Base-by-base conservation (phyloP, 441 rosid genomes). In the Arabidopsis hybrid region DNA sequence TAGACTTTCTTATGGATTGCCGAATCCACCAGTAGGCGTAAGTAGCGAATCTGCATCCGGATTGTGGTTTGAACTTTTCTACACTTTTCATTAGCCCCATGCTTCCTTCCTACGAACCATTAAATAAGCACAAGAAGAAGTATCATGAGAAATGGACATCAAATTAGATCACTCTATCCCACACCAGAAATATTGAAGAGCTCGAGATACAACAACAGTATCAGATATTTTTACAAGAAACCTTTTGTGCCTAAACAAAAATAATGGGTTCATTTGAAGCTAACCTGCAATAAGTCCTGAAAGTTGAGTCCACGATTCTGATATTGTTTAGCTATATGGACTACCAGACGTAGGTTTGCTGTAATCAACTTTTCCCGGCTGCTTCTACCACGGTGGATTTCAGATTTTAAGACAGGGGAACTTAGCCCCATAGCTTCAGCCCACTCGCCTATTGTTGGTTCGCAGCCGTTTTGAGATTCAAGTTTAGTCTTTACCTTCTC, bases 21-120 rank as follows among this genome's bases (percentile, higher is more conserved):
- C 96, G 87, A 76, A 95, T 85, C 99, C 99, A 90, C 96, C 97
- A 95, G 81, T 86, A 92, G 52, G 99, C 95, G 55, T 92, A 95
- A 58, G 93, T 84, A 39, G 89, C 88, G 70, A 95, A 92, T 70
- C 96, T 84, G 75, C 94, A 89, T 63, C 94, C 97, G 0, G 75
- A 87, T 78, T 88, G 87, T 0, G 97, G 96, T 77, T 90, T 89
- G 89, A 89, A 95, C 85, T 85, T 92, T 83, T 85, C 91, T 35
- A 95, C 78, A 80, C 97, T 92, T 80, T 78, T 92, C 91, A 92
- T 87, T 67, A 95, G 93, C 32, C 99, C 99, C 85, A 87, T 81
- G 67, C 95, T 89, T 81, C 97, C 97, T 78, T 83, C 94, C 99
- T 93, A 74, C 38, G 60, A 39, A 75, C 56, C 43, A 51, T 67